Percentiles rank a stretch among this genome's conserved stretches.
Conservation (phyloP, 2,329 filamentous ascomycete species). For the Dactylella cylindrospora region DNA sequence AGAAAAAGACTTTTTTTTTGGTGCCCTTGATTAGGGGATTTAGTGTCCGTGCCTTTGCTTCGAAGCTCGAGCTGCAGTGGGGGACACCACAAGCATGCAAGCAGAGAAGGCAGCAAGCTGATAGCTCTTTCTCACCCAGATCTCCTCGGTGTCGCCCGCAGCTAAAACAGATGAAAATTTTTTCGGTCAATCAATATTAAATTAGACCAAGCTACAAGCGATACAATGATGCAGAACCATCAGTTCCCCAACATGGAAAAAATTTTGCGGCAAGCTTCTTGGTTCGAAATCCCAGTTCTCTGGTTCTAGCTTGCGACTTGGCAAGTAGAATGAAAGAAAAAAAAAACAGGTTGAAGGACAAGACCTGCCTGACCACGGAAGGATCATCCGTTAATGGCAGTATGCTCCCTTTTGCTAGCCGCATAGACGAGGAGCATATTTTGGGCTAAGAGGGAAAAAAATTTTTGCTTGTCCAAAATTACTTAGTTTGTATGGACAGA, state of each 20-base stretch:
- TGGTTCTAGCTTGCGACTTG: slow-evolving; percentile 32
- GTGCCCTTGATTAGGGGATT: too few species aligned
- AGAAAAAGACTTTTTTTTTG: slow-evolving; percentile 19
- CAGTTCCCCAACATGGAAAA: slow-evolving; percentile 15
- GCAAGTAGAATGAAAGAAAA: slow-evolving; percentile 33
- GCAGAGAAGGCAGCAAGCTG: too few species aligned
- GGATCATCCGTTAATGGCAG: slow-evolving; percentile 38
- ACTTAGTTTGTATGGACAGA: not conserved
- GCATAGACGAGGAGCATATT: slow-evolving; percentile 28
- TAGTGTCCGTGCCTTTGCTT: slow-evolving; percentile 27
- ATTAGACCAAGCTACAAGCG: slow-evolving; percentile 4
- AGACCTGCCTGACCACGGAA: slow-evolving; percentile 43
- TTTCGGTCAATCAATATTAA: slow-evolving; percentile 12
- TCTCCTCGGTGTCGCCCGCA: slow-evolving; percentile 20
- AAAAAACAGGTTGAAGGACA: slow-evolving; percentile 30
- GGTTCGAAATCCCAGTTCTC: slow-evolving; percentile 28
- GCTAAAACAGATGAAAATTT: slow-evolving; percentile 2
- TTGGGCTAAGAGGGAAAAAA: slow-evolving; percentile 19
- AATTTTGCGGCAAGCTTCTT: slow-evolving; percentile 16
- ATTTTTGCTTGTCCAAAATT: slow-evolving; percentile 23
- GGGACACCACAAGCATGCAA: slow-evolving; percentile 3
- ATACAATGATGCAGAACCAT: slow-evolving; percentile 8
- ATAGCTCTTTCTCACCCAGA: slow-evolving; percentile 11
- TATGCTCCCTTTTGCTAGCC: slow-evolving; percentile 35
- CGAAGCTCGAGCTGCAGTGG: slow-evolving; percentile 8